Percentiles rank a stretch among this genome's conserved stretches.
These are phyloP conservation scores for Colletotrichum costaricense DNA, from an alignment of 2,329 filamentous ascomycete species.

Conservation along the genomic window DNA sequence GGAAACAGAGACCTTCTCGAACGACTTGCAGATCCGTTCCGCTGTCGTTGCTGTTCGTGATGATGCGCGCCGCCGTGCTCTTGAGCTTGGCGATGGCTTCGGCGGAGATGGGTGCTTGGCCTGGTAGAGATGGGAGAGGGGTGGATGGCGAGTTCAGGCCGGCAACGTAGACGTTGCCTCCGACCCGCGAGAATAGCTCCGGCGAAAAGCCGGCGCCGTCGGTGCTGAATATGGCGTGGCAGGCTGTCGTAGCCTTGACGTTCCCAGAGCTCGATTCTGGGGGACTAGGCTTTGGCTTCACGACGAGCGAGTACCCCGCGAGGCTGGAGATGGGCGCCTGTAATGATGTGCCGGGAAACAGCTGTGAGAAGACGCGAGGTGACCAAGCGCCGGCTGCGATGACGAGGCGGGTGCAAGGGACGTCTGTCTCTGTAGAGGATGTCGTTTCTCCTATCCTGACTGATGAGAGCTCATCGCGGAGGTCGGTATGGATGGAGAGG, in stretches of 20 bases:
- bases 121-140: conserved; percentile 68
- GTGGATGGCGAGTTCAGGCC: conserved; percentile 71
- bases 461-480: conserved; percentile 60
- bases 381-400: conserved; percentile 81
- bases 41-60: conserved; percentile 49
- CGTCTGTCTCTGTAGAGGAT: conserved; percentile 56
- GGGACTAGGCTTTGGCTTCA: conserved; percentile 56
- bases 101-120: conserved; percentile 56
- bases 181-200: conserved; percentile 76
- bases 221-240: conserved; percentile 77
- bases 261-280: conserved; percentile 52
- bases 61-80: conserved; percentile 57
- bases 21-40: conserved; percentile 69
- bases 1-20: conserved; percentile 76
- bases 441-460: conserved; percentile 60
- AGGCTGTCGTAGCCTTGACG: conserved; percentile 57
- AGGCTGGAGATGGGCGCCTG: conserved; percentile 70
- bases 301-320: conserved; percentile 78
- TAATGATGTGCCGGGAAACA: conserved; percentile 69
- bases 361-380: conserved; percentile 67
- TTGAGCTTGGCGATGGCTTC: conserved; percentile 61
- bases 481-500: conserved; percentile 62
- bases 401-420: conserved; percentile 74
- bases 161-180: conserved; percentile 78
- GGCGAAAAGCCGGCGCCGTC: conserved; percentile 70